Conservation (phyloP, 805 yeast species). For the Saccharomyces paradoxus region DNA sequence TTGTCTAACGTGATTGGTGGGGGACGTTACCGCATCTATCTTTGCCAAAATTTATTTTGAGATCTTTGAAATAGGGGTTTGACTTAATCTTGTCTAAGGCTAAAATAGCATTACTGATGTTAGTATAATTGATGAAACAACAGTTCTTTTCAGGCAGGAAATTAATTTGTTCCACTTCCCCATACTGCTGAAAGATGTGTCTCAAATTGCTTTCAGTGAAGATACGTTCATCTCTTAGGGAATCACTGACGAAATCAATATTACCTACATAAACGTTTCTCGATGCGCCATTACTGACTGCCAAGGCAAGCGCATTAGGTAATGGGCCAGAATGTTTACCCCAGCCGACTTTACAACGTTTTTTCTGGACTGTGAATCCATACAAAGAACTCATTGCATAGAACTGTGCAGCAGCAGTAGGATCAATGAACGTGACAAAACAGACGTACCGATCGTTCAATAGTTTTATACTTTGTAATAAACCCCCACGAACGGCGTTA, state of each 20-base stretch:
- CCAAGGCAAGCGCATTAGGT: constrained; percentile 76
- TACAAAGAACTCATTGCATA: constrained; percentile 89
- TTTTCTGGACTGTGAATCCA: constrained; percentile 77
- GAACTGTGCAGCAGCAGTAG: constrained; percentile 95
- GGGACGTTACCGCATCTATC: constrained; percentile 95
- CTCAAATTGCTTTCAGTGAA: constrained; percentile 56
- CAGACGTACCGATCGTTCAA: constrained; percentile 83
- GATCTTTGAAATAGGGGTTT: constrained; percentile 54
- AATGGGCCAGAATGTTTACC: constrained; percentile 94
- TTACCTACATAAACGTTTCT: constrained; percentile 87
- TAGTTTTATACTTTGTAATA: constrained; percentile 73
- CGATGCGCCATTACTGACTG: constrained; percentile 89
- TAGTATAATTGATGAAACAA: constrained; percentile 86
- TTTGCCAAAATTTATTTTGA: constrained; percentile 86
- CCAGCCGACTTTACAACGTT: constrained; percentile 92
- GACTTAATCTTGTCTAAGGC: constrained; percentile 88
- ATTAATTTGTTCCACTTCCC: constrained; percentile 93
- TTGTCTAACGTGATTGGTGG: constrained; percentile 39
- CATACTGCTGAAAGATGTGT: constrained; percentile 69
- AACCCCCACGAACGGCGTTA: constrained; percentile 92
- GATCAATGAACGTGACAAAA: constrained; percentile 91
- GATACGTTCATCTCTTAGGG: constrained; percentile 18
- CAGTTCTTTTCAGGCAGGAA: constrained; percentile 76
- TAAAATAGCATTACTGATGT: constrained; percentile 81
- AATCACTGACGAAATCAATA: constrained; percentile 35